Percentiles rank a stretch among this genome's conserved stretches.
These are phyloP conservation scores for Penicillium sp. DNA, from an alignment of 2,329 filamentous ascomycete genomes.

Conservation along the genomic window DNA sequence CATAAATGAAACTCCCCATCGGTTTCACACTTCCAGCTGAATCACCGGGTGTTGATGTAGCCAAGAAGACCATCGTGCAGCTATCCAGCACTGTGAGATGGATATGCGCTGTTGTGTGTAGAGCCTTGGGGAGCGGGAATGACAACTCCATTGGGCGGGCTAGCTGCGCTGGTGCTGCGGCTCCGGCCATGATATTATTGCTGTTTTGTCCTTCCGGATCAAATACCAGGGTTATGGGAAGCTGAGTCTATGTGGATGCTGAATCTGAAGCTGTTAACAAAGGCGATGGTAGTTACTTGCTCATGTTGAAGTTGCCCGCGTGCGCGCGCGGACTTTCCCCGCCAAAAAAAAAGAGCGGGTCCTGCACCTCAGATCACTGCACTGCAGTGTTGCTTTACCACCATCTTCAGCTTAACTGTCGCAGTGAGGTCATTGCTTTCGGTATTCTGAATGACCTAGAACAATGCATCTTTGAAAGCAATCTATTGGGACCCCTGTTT, in stretches of 20 bases:
- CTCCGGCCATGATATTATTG: conserved; percentile 7
- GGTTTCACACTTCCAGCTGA: conserved; percentile 48
- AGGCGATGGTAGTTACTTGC: background rate
- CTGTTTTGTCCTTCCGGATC: background rate
- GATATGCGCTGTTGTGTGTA: conserved; percentile 62
- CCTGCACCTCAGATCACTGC: background rate
- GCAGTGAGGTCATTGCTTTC: background rate
- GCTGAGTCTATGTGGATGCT: background rate
- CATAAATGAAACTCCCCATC: conserved; percentile 92
- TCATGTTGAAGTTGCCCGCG: background rate
- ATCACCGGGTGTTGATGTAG: conserved; percentile 56
- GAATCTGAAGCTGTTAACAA: background rate
- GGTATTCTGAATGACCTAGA: background rate
- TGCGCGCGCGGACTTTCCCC: background rate
- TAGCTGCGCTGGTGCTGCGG: background rate
- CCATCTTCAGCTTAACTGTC: background rate
- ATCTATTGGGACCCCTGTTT: background rate
- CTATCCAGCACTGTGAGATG: conserved; percentile 61
- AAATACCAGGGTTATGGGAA: background rate
- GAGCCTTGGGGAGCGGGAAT: conserved; percentile 61
- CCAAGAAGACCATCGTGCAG: conserved; percentile 61
- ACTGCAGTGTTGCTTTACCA: background rate
- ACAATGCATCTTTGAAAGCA: background rate
- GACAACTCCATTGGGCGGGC: conserved; percentile 51
- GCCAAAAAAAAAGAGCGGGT: background rate